These are phyloP conservation scores for Tulasnella sp. DNA, from an alignment of 768 basidiomycete species.

Conservation along the genomic window DNA sequence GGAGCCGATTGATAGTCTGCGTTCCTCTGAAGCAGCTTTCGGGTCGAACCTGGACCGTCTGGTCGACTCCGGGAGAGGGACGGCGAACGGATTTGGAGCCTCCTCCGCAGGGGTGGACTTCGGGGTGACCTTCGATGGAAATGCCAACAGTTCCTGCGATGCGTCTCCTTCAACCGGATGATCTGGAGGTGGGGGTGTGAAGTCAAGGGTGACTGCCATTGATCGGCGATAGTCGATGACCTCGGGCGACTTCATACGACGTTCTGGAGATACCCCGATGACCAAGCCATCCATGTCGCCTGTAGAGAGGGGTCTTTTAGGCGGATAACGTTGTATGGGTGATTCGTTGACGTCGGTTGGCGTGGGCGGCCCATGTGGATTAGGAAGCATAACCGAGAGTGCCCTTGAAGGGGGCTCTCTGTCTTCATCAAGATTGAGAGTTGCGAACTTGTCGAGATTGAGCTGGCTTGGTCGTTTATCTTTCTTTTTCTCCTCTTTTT, in stretches of 20 bases:
- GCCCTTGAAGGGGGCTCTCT: neutral
- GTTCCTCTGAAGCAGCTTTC: slow-evolving; percentile 47
- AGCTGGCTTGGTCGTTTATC: slow-evolving; percentile 17
- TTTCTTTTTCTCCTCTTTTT: slow-evolving; percentile 43
- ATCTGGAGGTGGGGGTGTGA: slow-evolving; percentile 24
- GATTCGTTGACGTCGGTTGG: neutral
- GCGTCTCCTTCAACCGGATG: slow-evolving; percentile 11
- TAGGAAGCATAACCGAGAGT: neutral
- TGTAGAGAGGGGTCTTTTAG: slow-evolving; percentile 50
- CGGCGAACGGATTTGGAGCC: slow-evolving; percentile 55
- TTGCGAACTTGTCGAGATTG: slow-evolving; percentile 25
- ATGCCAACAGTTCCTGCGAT: slow-evolving; percentile 18
- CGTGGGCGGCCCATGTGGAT: neutral
- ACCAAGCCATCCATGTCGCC: slow-evolving; percentile 44
- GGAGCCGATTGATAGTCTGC: slow-evolving; percentile 43
- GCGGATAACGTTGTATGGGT: slow-evolving; percentile 8
- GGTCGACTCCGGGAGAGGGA: slow-evolving; percentile 49
- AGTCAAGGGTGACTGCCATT: slow-evolving; percentile 40
- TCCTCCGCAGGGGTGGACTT: slow-evolving; percentile 19
- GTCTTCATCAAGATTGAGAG: slow-evolving; percentile 35
- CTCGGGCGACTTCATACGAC: slow-evolving; percentile 14
- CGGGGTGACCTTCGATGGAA: neutral
- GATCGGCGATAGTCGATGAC: slow-evolving; percentile 24
- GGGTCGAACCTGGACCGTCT: slow-evolving; percentile 70
- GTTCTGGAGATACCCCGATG: slow-evolving; percentile 25